Conservation (phyloP, 1,139 yeast species). For the Martiniozyma asiatica region DNA sequence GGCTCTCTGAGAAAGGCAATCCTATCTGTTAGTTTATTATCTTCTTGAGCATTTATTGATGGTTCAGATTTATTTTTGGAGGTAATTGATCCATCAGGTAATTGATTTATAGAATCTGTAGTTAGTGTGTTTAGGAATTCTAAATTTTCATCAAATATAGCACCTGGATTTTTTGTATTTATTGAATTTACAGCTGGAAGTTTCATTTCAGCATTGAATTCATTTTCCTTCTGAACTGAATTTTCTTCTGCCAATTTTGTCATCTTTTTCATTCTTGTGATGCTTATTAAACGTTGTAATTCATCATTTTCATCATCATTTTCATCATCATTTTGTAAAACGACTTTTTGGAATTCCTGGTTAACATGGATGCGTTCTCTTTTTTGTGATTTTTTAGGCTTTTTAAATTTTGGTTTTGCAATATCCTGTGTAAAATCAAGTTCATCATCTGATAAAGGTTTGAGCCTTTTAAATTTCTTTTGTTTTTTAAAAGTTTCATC, state of each 20-base stretch:
- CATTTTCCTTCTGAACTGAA: no score
- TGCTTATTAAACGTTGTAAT: conserved; percentile 30
- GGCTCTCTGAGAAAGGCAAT: conserved; percentile 3
- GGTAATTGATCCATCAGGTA: no score
- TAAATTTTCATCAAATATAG: conserved; percentile 47
- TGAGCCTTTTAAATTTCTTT: conserved; percentile 18
- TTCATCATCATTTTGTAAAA: conserved; percentile 25
- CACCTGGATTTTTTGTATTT: no score
- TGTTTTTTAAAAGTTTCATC: conserved; percentile 4
- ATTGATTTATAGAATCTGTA: no score
- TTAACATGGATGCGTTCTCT: no score
- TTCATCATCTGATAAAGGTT: conserved; percentile 22
- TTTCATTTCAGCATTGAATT: conserved; percentile 24
- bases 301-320: conserved; percentile 36
- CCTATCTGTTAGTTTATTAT: conserved; percentile 26
- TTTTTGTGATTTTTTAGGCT: conserved; percentile 15
- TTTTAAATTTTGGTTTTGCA: conserved; percentile 12
- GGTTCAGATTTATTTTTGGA: no score
- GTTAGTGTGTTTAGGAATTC: no score
- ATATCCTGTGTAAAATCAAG: conserved; percentile 17
- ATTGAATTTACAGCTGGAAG: no score
- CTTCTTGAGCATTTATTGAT: no score
- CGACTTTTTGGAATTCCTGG: no score
- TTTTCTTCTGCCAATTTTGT: no score
- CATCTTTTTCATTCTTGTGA: conserved; percentile 30